Evolutionary conservation across 306 rosid genomes (phyloP).

Genomic region (Dalbergia cochinchinensis): DNA sequence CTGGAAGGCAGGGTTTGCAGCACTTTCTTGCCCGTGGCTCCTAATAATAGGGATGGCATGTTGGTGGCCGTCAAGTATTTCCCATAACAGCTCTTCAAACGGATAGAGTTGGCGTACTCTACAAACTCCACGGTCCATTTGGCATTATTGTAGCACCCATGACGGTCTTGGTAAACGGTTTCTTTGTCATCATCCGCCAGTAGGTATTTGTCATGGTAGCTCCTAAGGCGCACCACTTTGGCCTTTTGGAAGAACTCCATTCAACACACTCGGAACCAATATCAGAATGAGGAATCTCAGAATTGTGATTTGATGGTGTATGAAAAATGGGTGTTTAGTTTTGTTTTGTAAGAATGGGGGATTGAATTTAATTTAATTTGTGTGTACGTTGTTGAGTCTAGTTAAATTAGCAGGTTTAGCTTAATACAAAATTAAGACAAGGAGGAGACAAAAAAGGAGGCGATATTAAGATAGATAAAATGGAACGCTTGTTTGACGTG

Average conservation of each 20-base stretch:
- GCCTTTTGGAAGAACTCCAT: slow-evolving; percentile 81
- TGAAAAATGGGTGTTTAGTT: too few relatives aligned
- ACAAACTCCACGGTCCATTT: slow-evolving; percentile 74
- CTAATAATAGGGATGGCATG: slow-evolving; percentile 62
- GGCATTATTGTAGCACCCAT: slow-evolving; percentile 58
- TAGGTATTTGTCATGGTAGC: slow-evolving; percentile 76
- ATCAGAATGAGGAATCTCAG: neutral
- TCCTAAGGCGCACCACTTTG: slow-evolving; percentile 61
- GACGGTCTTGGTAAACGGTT: slow-evolving; percentile 65
- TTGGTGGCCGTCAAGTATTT: slow-evolving; percentile 78
- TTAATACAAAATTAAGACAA: neutral
- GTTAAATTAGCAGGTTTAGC: neutral
- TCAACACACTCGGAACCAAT: neutral
- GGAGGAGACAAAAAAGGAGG: slow-evolving; percentile 9
- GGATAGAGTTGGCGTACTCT: slow-evolving; percentile 28
- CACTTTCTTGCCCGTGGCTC: slow-evolving; percentile 77
- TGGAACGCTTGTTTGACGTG: slow-evolving; percentile 21
- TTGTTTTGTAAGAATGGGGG: neutral
- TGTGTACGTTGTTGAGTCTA: neutral
- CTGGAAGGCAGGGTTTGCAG: slow-evolving; percentile 61
- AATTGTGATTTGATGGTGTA: too few relatives aligned
- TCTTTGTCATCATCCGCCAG: slow-evolving; percentile 69
- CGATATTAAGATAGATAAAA: neutral
- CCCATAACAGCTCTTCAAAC: slow-evolving; percentile 69
- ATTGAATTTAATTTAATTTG: slow-evolving; percentile 1